Conservation (phyloP, 805 yeast species). For the Yamadazyma endophytica region DNA sequence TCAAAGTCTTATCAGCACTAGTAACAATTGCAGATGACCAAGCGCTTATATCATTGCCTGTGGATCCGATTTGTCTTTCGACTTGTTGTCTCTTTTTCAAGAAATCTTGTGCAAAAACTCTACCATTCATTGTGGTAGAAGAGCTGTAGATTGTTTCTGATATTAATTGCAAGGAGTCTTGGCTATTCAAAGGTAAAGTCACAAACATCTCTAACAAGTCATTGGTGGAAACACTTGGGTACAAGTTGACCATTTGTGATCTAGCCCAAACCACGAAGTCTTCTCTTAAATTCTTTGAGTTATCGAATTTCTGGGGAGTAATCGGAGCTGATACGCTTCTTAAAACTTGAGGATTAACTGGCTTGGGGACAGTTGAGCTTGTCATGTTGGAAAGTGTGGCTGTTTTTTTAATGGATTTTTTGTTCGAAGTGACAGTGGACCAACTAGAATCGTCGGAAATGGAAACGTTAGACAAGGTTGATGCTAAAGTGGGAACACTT, state of each 20-base stretch:
- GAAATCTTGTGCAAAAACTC: slow-evolving; percentile 90
- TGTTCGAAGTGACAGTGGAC: slow-evolving; percentile 43
- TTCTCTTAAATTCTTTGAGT: slow-evolving; percentile 32
- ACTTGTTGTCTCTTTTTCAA: slow-evolving; percentile 70
- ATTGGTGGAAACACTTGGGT: slow-evolving; percentile 69
- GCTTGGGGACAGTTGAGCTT: slow-evolving; percentile 13
- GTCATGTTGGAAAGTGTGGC: slow-evolving; percentile 4
- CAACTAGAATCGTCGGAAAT: slow-evolving; percentile 31
- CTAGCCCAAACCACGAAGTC: slow-evolving; percentile 74
- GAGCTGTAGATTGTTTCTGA: slow-evolving; percentile 89
- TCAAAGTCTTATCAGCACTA: slow-evolving; percentile 33
- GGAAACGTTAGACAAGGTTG: slow-evolving; percentile 5
- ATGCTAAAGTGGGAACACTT: slow-evolving; percentile 6
- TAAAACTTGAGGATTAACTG: slow-evolving; percentile 30
- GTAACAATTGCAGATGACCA: slow-evolving; percentile 71
- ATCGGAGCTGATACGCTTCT: slow-evolving; percentile 32
- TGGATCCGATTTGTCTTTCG: slow-evolving; percentile 46
- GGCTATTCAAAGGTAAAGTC: slow-evolving; percentile 64
- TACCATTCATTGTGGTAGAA: slow-evolving; percentile 88
- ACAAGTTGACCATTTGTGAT: slow-evolving; percentile 58
- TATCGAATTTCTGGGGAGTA: slow-evolving; percentile 13
- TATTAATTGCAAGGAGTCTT: slow-evolving; percentile 78
- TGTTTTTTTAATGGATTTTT: slow-evolving; percentile 26
- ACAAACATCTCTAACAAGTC: slow-evolving; percentile 78
- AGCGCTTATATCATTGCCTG: slow-evolving; percentile 40